These are phyloP conservation scores for Piper betle DNA, from an alignment of 164 flowering plant species.

Conservation along the genomic window DNA sequence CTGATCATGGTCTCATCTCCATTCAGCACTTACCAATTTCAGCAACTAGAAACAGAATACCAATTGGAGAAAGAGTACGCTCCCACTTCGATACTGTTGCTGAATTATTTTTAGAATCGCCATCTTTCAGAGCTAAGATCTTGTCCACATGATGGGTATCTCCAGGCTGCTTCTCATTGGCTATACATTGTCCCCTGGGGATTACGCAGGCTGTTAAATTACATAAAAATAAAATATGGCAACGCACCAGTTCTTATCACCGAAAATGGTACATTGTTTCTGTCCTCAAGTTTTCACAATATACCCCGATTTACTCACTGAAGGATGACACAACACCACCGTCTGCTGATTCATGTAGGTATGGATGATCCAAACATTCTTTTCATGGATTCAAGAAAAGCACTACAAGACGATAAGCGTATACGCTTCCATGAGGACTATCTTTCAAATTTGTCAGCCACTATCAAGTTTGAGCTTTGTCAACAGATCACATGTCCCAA, in stretches of 20 bases:
- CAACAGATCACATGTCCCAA: neutral
- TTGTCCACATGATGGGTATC: neutral
- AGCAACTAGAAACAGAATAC: constrained; percentile 56
- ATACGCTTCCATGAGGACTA: constrained; percentile 53
- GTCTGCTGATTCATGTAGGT: constrained; percentile 24
- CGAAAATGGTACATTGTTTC: constrained; percentile 50
- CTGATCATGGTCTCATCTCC: neutral
- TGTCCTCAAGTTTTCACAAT: neutral
- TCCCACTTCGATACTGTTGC: neutral
- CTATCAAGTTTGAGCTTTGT: constrained; percentile 4
- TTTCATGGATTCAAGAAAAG: constrained; percentile 36
- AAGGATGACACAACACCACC: neutral
- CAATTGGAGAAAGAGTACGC: constrained; percentile 62
- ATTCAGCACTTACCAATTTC: constrained; percentile 2
- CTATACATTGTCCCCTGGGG: constrained; percentile 95
- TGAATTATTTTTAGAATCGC: neutral
- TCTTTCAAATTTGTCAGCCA: constrained; percentile 17
- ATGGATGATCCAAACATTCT: constrained; percentile 70
- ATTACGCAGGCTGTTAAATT: constrained; percentile 47
- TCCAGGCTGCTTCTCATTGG: constrained; percentile 82
- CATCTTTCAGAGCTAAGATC: too few species aligned
- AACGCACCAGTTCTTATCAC: constrained; percentile 58
- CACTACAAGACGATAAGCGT: constrained; percentile 67
- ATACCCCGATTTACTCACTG: neutral
- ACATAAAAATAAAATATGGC: constrained; percentile 42